These are phyloP conservation scores for Eucalyptus melliodora DNA, from an alignment of 345 rosid species.

Conservation along the genomic window DNA sequence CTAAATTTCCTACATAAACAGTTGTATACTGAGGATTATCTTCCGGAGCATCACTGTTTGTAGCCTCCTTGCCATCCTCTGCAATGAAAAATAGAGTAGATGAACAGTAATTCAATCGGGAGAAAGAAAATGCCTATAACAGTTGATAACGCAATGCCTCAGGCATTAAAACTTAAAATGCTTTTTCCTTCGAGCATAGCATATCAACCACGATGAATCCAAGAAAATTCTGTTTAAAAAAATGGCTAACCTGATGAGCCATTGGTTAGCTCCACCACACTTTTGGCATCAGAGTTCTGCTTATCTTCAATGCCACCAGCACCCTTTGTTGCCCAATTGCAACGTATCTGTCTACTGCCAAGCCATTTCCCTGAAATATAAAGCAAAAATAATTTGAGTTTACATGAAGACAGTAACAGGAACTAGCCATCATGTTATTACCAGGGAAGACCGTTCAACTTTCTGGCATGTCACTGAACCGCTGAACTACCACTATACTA, in stretches of 20 bases:
- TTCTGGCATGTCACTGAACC: not conserved
- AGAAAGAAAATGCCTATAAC: not conserved
- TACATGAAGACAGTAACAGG: not conserved
- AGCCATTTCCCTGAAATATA: constrained; percentile 71
- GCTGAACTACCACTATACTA: not conserved
- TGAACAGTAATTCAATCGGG: too few species aligned
- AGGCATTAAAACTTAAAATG: not conserved
- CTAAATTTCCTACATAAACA: too few species aligned
- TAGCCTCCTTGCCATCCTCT: too few species aligned
- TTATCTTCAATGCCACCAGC: constrained; percentile 75
- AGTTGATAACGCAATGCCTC: not conserved
- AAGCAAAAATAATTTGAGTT: not conserved
- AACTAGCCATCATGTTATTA: not conserved
- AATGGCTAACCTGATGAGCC: constrained; percentile 61
- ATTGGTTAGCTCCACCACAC: constrained; percentile 81
- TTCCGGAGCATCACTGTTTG: too few species aligned
- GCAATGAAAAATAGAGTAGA: too few species aligned
- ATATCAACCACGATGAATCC: not conserved
- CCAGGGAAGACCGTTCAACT: not conserved
- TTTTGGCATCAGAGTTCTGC: constrained; percentile 57
- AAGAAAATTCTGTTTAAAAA: not conserved
- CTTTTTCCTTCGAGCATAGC: not conserved
- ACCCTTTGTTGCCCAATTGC: constrained; percentile 97
- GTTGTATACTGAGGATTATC: too few species aligned
- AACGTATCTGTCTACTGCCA: constrained; percentile 87